Base-by-base conservation (phyloP, 2,329 filamentous ascomycete genomes). In the Ilyonectria destructans region DNA sequence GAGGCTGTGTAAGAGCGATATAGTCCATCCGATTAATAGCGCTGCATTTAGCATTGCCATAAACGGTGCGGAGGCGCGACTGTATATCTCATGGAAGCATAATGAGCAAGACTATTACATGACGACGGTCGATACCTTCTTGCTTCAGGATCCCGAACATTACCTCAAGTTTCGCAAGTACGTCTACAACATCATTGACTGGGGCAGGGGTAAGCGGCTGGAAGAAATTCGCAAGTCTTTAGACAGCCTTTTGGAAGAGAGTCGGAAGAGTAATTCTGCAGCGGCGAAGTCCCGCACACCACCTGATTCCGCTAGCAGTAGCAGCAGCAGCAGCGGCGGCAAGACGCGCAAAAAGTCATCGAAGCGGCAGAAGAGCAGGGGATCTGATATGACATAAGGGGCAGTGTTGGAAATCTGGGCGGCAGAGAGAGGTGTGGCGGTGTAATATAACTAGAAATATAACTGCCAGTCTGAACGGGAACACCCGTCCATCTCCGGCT, bases 181-280 rank as follows among this genome's bases (percentile, higher is more conserved):
- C 60, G 75, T 82, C 33, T 71, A 45, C 19, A 81, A 81, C 57
- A 81, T 82, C 49, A 71, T 82, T n/a, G 79, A 81, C 63, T 82
- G 79, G 79, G 80, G 79, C 2, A 73, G 62, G 61, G 69, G 70
- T 33, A 33, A 43, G 61, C 76, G 77, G 19, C 65, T 81, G 43
- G 58, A 68, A 1, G 68, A 69, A 40, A 79, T 81, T 57, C 70
- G 61, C 23, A 23, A 23, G 23, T 23, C 23, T 23, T 23, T 23
- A 4, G 23, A 23, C 23, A 4, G 4, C 23, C 23, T 23, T 23
- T 23, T 23, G 23, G 23, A 23, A 23, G 23, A 23, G 23, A 23
- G 23, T 23, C 23, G 23, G 23, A 23, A 23, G 23, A 23, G 23
- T 3, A 23, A 23, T 23, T 23, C 23, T 23, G 23, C 23, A 23